phyloP scores from a whole-genome alignment of 441 rosid species.

The Croton laevigatus region DNA sequence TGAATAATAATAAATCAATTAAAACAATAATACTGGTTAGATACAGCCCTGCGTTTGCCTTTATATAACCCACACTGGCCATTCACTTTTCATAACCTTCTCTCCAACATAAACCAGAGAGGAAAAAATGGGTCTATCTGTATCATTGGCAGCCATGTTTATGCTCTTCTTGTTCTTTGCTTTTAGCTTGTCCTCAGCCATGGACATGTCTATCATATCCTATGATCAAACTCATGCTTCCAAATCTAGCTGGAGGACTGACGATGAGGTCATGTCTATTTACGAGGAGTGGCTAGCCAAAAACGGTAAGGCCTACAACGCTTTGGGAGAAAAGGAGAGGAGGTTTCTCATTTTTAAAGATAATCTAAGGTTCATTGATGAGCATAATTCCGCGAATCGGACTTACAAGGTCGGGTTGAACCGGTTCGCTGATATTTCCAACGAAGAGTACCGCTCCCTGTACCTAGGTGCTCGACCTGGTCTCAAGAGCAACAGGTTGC shows the following conservation, averaged over 20 bases:
- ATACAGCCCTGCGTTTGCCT: constrained; percentile 14
- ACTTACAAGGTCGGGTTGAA: constrained; percentile 62
- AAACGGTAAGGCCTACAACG: constrained; percentile 69
- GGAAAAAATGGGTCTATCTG: constrained; percentile 37
- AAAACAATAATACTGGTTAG: background rate
- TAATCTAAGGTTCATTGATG: constrained; percentile 71
- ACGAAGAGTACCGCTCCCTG: constrained; percentile 80
- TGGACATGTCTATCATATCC: constrained; percentile 75
- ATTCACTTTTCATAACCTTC: constrained; percentile 2
- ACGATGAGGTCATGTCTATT: constrained; percentile 61
- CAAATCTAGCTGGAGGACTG: constrained; percentile 45
- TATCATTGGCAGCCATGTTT: constrained; percentile 25
- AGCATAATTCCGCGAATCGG: constrained; percentile 60
- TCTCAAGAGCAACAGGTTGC: constrained; percentile 25
- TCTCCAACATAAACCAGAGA: too few species aligned
- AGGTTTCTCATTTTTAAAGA: constrained; percentile 81
- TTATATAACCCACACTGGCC: constrained; percentile 24
- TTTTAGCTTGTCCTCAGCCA: constrained; percentile 51
- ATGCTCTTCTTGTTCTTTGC: constrained; percentile 36
- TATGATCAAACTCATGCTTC: constrained; percentile 54
- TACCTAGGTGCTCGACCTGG: constrained; percentile 52
- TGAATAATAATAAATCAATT: background rate
- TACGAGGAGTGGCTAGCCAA: constrained; percentile 72
- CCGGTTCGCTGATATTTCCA: constrained; percentile 85
- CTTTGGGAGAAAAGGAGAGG: constrained; percentile 62